Conservation (phyloP, 2,329 filamentous ascomycete species). For the Alternaria ethzedia region DNA sequence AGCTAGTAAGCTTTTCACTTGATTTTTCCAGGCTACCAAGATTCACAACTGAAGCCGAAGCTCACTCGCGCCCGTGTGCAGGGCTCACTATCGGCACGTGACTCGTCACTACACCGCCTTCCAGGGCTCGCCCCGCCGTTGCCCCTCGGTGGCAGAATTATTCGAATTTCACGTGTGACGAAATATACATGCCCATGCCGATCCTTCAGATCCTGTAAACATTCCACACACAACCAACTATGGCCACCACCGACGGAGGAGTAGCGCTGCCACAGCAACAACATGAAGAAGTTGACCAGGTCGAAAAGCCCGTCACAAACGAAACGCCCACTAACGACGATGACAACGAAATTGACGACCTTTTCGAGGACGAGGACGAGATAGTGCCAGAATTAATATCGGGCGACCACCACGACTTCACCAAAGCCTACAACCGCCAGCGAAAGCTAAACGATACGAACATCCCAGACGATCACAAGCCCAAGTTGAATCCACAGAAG, state of each 20-base stretch:
- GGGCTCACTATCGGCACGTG: neutral
- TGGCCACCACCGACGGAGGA: constrained; percentile 19
- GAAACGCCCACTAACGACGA: constrained; percentile 48
- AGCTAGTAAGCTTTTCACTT: neutral
- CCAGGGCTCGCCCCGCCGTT: constrained; percentile 17
- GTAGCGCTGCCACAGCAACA: constrained; percentile 11
- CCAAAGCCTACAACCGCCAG: constrained; percentile 89
- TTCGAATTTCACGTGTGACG: constrained; percentile 1
- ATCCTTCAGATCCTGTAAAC: neutral
- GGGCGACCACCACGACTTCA: constrained; percentile 70
- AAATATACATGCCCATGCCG: neutral
- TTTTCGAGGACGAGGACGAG: constrained; percentile 64
- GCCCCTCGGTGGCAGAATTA: neutral
- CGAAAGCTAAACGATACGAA: constrained; percentile 66
- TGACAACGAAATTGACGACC: constrained; percentile 69
- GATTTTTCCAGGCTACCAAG: neutral
- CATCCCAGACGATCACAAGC: constrained; percentile 60
- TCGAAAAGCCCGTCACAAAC: constrained; percentile 5
- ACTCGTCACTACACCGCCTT: constrained; percentile 6
- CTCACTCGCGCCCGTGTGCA: neutral
- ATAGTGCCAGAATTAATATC: constrained; percentile 63
- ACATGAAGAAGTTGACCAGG: constrained; percentile 3
- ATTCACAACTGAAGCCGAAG: neutral
- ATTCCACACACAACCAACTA: constrained; percentile 9
- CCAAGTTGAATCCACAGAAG: constrained; percentile 72